Conservation (phyloP, 2,329 filamentous ascomycete species). For the Emydomyces testavorans region DNA sequence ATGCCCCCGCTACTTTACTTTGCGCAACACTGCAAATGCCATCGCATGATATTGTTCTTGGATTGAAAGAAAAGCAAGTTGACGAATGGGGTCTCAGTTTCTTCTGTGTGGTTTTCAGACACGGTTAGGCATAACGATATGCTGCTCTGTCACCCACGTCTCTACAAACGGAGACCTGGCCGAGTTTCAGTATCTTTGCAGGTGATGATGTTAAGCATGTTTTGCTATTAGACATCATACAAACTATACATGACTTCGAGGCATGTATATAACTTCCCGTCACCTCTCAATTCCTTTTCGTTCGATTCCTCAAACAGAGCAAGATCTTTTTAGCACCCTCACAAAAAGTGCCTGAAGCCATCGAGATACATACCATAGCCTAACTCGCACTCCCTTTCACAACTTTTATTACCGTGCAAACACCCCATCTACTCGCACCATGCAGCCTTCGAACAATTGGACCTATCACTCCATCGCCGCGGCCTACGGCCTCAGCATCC, state of each 20-base stretch:
- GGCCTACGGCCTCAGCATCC: slow-evolving; percentile 24
- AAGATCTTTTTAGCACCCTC: neutral
- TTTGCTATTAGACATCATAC: neutral
- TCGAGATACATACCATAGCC: neutral
- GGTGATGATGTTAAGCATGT: neutral
- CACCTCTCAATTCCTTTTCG: neutral
- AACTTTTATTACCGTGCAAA: neutral
- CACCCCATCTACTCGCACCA: neutral
- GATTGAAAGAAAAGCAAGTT: too few species aligned
- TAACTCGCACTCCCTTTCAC: neutral
- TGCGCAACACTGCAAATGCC: too few species aligned
- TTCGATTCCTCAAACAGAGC: neutral
- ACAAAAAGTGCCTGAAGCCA: neutral
- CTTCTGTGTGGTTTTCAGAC: neutral
- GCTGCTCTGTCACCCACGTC: neutral
- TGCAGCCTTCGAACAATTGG: slow-evolving; percentile 20
- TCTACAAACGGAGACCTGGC: too few species aligned
- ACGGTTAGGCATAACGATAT: neutral
- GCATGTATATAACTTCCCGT: neutral
- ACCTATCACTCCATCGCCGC: slow-evolving; percentile 25
- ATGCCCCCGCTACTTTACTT: too few species aligned
- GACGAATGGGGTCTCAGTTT: too few species aligned
- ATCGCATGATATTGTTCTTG: too few species aligned
- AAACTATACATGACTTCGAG: neutral
- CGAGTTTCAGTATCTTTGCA: too few species aligned